Conservation (phyloP, 208 protist species). For the Giardia duodenalis region DNA sequence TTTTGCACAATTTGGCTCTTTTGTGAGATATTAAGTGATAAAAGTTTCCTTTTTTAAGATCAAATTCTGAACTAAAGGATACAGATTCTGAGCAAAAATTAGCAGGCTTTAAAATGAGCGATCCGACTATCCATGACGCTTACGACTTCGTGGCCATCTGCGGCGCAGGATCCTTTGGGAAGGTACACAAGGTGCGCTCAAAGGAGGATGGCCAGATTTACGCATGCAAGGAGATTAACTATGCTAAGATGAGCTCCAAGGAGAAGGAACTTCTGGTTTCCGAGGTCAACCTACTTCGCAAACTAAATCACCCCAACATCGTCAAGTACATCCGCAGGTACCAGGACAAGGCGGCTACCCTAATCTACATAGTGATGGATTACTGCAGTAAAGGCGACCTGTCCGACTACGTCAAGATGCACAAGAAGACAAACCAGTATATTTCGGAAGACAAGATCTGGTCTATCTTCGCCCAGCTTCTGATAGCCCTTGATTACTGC, state of each 20-base stretch:
- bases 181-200: slow-evolving; percentile 13
- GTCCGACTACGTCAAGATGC: slow-evolving; percentile 1
- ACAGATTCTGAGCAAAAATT: not conserved
- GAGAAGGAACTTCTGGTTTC: slow-evolving; percentile 63
- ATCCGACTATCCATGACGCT: not conserved
- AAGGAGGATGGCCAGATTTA: slow-evolving; percentile 36
- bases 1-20: not conserved
- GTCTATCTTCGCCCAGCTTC: slow-evolving; percentile 2
- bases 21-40: not conserved
- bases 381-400: not conserved
- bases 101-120: not conserved
- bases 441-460: slow-evolving; percentile 19
- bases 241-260: slow-evolving; percentile 60
- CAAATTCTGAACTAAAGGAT: not conserved
- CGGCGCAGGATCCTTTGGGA: slow-evolving; percentile 21
- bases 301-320: slow-evolving; percentile 23
- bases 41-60: not conserved
- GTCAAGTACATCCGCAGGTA: slow-evolving; percentile 21
- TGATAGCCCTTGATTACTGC: slow-evolving; percentile 25
- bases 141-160: not conserved
- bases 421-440: not conserved
- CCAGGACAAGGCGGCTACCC: slow-evolving; percentile 1
- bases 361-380: slow-evolving; percentile 21
- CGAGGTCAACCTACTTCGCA: slow-evolving; percentile 52
- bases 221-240: slow-evolving; percentile 46